A percentile compares a stretch with the other conserved stretches of the same genome.
These are phyloP conservation scores for Zygosaccharomyces pseudorouxii DNA, from an alignment of 805 yeast genomes.

Conservation along the genomic window DNA sequence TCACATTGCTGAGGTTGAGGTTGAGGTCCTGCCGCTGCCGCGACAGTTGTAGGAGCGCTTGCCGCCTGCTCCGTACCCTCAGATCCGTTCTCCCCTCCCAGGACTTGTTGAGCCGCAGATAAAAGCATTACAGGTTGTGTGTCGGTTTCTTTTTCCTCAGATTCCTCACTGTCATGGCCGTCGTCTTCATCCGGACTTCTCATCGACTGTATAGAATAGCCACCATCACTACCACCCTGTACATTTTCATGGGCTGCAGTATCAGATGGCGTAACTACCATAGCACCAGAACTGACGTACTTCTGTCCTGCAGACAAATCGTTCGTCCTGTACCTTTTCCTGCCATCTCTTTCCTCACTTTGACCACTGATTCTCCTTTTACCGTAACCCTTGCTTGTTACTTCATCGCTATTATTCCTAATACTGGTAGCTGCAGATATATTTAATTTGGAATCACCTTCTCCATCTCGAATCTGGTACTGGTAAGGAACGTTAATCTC, in stretches of 20 bases:
- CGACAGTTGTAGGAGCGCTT: background rate
- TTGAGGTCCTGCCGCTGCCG: background rate
- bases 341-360: slow-evolving; percentile 8
- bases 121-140: slow-evolving; percentile 5
- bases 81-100: slow-evolving; percentile 6
- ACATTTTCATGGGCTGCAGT: slow-evolving; percentile 3
- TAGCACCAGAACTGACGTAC: slow-evolving; percentile 4
- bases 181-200: slow-evolving; percentile 1
- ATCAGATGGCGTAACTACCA: slow-evolving; percentile 5
- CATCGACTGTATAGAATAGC: background rate
- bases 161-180: background rate
- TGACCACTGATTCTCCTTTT: slow-evolving; percentile 11
- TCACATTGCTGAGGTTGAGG: background rate
- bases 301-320: slow-evolving; percentile 8
- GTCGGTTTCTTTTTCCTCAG: background rate
- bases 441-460: slow-evolving; percentile 1
- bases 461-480: slow-evolving; percentile 15
- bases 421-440: background rate
- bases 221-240: background rate
- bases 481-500: slow-evolving; percentile 28
- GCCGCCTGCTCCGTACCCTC: background rate
- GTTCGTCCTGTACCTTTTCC: slow-evolving; percentile 6
- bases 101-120: slow-evolving; percentile 12
- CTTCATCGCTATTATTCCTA: slow-evolving; percentile 1
- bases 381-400: slow-evolving; percentile 3